Evolutionary conservation across 2,329 filamentous ascomycete species (phyloP), one percentile per base, ranked within the genome.

Genomic region (Dothideomycetes sp.): DNA sequence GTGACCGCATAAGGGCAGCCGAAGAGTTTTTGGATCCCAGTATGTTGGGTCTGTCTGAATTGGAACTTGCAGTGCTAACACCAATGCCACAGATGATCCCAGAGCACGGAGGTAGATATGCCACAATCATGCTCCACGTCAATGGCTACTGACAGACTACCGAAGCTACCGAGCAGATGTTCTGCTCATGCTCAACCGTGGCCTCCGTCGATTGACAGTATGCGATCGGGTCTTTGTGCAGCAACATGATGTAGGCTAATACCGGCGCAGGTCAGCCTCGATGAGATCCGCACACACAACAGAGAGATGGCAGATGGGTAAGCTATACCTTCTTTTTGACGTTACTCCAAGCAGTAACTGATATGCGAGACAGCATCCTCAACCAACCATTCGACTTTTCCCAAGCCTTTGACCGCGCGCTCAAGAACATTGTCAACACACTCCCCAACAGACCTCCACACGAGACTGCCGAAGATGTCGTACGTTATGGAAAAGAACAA

Each of bases 21-120:
- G 76, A 82, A 54, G 88, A 95, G 61, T 95, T 96, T 57, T 77
- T 96, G 30, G 89, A 95, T 69, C 89, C 89, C 46, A 80, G 87
- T 94, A 74, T 8, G 30, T 2, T 28, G 11, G 9, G 5, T 22
- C 16, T 6, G 23, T 13, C 28, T n/a, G 10, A 31, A n/a, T 27
- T 12, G 13, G 24, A 30, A 23, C 42, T 40, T 23, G 47, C 27
- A 37, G 18, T 19, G 11, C 29, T 45, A 15, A 38, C 45, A 16
- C 40, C 56, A 64, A 28, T 32, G 27, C 28, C 13, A 17, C 45
- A 78, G 74, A 64, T 51, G 74, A 79, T 63, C 68, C 68, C 17
- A 63, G 70, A 47, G 71, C 71, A 45, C 69, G 73, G 56, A 73
- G 68, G 69, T 73, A 58, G 32, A 56, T 55, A 19, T 15, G 30